Conservation (phyloP, 2,329 filamentous ascomycete species). For the Emydomyces testavorans region DNA sequence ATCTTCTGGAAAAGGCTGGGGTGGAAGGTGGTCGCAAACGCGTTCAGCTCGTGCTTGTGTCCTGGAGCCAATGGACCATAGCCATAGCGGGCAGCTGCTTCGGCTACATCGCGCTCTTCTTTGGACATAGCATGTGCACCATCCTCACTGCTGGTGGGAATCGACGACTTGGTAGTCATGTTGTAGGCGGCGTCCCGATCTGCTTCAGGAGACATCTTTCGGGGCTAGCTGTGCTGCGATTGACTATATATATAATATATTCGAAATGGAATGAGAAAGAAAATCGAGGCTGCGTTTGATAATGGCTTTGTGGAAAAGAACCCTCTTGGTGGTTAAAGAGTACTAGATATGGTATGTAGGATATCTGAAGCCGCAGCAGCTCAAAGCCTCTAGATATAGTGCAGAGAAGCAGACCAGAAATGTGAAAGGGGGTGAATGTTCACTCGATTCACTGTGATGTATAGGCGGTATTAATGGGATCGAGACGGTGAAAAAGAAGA, state of each 20-base stretch:
- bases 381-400: constrained; percentile 9
- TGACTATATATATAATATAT: not conserved
- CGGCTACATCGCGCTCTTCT: constrained; percentile 36
- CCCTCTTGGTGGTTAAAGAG: not conserved
- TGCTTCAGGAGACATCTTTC: not conserved
- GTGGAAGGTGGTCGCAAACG: constrained; percentile 64
- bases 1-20: constrained; percentile 51
- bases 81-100: constrained; percentile 37
- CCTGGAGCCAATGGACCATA: constrained; percentile 43
- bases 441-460: not conserved
- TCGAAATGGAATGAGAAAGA: not conserved
- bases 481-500: not conserved
- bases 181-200: constrained; percentile 3
- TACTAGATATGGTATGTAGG: not conserved
- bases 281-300: not conserved
- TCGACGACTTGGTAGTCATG: constrained; percentile 5
- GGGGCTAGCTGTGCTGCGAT: not conserved
- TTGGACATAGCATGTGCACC: constrained; percentile 27
- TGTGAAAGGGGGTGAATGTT: constrained; percentile 1
- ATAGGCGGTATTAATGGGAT: not conserved
- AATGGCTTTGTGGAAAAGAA: not conserved
- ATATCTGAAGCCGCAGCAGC: not conserved
- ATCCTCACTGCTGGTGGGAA: constrained; percentile 7
- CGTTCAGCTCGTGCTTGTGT: constrained; percentile 40
- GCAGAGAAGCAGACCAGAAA: not conserved